These are phyloP conservation scores for Halophytophthora polymorphica DNA, from an alignment of 352 stramenopile species.

Conservation along the genomic window DNA sequence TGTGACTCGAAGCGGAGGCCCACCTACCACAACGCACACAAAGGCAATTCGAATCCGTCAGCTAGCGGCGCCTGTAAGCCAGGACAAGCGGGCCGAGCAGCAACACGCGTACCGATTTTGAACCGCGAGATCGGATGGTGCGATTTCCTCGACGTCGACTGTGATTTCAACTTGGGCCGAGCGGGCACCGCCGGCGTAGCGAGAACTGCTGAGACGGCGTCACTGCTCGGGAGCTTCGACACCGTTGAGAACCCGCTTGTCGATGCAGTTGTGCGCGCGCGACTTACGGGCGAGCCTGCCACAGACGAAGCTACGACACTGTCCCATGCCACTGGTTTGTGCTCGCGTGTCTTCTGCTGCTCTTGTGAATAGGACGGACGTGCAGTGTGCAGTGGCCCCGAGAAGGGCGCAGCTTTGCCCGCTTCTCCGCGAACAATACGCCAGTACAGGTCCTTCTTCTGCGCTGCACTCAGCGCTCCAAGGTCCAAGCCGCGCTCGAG, in stretches of 20 bases:
- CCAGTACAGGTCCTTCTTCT: conserved; percentile 43
- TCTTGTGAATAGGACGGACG: too few species aligned
- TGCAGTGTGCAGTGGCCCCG: conserved; percentile 22
- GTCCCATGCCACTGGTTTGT: too few species aligned
- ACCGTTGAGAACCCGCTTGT: conserved; percentile 38
- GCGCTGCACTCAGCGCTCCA: conserved; percentile 25
- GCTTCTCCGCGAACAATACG: conserved; percentile 28
- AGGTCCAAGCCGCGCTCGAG: conserved; percentile 47
- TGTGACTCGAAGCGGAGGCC: conserved; percentile 48
- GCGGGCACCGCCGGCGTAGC: conserved; percentile 44
- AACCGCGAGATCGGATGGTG: conserved; percentile 31
- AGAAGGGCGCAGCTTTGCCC: conserved; percentile 26
- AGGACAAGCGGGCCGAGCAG: not conserved
- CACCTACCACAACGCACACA: conserved; percentile 6
- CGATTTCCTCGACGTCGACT: conserved; percentile 52
- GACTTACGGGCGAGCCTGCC: conserved; percentile 11
- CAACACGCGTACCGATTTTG: conserved; percentile 28
- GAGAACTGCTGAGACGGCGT: conserved; percentile 27
- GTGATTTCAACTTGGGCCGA: conserved; percentile 37
- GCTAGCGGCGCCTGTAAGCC: not conserved
- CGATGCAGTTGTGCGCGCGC: conserved; percentile 5
- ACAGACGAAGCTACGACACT: too few species aligned
- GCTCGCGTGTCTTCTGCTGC: conserved; percentile 18
- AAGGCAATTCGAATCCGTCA: not conserved
- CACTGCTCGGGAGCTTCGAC: conserved; percentile 30